Base-by-base conservation (phyloP, 495 filamentous ascomycete species). In the Rusavskia elegans region DNA sequence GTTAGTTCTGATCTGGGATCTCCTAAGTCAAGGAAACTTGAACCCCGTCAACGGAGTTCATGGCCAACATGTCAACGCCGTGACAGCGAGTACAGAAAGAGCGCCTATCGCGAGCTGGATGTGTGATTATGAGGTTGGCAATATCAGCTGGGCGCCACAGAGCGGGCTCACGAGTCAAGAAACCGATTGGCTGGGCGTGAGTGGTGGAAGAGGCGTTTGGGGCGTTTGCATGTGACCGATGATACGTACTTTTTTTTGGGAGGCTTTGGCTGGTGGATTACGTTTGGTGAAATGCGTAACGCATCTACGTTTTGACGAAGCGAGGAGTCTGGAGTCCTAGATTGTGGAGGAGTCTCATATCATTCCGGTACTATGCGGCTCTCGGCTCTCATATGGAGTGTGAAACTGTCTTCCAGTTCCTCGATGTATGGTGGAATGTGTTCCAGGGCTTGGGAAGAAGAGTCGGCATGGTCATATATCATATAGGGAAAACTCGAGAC, bases 121-220 rank as follows among this genome's bases (percentile, higher is more conserved):
- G 60, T 96, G 92, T 60, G 92, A 97, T 53, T 95, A 94, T 58
- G 92, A 99, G 69, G 85, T 99, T 23, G 84, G 83, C 10, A 97
- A 96, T 65, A 75, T 97, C 32, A 89, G 85, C 60, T 99, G 92
- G 92, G 86, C 85, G 16, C 90, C 92, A 32, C 84, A 84, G 48
- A 82, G 85, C 54, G 74, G 71, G 14, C 67, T 82, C 57, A 83
- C 76, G 45, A 71, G 75, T n/a, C 84, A 87, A 48, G 81, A 81
- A 5, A 83, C 85, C 14, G 92, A 98, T 54, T 98, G 92, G 92
- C 68, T 98, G 17, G 93, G 92, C 21, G 87, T 98, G 5, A 85
- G 83, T 61, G 93, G 87, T 32, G 92, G 92, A 23, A 74, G 89
- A 51, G 92, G 90, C 0, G 76, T 97, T 17, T 96, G 88, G 85